Evolutionary conservation across 2,329 filamentous ascomycete genomes (phyloP).

Genomic region (Penicillium sclerotigenum): DNA sequence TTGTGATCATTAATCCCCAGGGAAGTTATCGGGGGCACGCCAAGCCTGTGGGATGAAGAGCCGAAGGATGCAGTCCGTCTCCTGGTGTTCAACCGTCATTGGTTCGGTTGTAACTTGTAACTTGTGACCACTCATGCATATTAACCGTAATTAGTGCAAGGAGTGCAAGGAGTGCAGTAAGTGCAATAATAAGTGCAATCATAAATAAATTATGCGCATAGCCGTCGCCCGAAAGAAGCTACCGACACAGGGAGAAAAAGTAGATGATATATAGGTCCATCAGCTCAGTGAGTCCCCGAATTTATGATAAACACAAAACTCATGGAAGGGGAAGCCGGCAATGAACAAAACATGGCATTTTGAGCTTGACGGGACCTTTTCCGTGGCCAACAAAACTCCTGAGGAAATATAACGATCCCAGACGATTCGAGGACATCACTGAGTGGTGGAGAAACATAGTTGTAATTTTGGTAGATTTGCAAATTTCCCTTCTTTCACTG

Average conservation of each 20-base stretch:
- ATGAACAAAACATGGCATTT: neutral
- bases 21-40: neutral
- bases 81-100: constrained; percentile 8
- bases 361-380: constrained; percentile 6
- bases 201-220: neutral
- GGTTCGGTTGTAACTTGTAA: constrained; percentile 15
- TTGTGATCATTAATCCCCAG: neutral
- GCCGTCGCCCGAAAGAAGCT: neutral
- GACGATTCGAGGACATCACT: neutral
- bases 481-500: neutral
- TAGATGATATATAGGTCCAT: neutral
- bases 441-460: neutral
- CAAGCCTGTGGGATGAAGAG: constrained; percentile 1
- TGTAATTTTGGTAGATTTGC: neutral
- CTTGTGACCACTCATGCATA: neutral
- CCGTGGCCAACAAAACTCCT: constrained; percentile 4
- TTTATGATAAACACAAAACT: neutral
- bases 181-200: neutral
- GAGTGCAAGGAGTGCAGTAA: neutral
- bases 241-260: neutral
- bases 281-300: neutral
- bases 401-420: neutral
- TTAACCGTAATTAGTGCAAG: neutral
- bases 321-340: neutral
- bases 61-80: constrained; percentile 5